phyloP scores from a whole-genome alignment of 805 yeast species.

The Debaryomyces hansenii region DNA sequence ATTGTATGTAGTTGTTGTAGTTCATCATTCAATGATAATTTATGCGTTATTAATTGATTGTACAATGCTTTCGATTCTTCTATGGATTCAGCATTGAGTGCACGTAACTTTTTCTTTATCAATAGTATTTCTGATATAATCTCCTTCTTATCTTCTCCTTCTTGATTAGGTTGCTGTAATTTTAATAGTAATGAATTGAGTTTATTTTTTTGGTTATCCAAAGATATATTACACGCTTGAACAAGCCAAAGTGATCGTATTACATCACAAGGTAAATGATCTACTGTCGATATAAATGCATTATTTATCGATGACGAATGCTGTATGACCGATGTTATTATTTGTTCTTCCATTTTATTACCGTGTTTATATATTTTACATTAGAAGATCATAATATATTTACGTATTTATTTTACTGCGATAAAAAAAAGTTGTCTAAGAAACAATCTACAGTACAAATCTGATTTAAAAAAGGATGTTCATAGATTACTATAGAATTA shows the following conservation, averaged over 20 bases:
- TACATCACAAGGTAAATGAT: conserved; percentile 45
- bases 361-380: background rate
- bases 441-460: too few species aligned
- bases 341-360: conserved; percentile 1
- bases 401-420: too few species aligned
- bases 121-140: conserved; percentile 6
- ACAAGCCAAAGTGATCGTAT: conserved; percentile 44
- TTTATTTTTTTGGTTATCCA: conserved; percentile 19
- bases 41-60: conserved; percentile 32
- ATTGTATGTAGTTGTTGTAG: conserved; percentile 22
- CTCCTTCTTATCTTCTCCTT: background rate
- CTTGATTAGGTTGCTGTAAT: conserved; percentile 6
- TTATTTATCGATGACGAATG: conserved; percentile 31
- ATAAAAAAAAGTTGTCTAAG: too few species aligned
- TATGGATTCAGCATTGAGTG: conserved; percentile 19
- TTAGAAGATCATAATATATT: too few species aligned
- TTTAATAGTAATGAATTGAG: conserved; percentile 16
- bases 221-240: conserved; percentile 34
- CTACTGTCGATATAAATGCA: conserved; percentile 42
- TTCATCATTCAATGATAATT: conserved; percentile 21
- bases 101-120: conserved; percentile 9
- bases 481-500: background rate
- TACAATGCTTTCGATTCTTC: conserved; percentile 27
- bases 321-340: conserved; percentile 15
- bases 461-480: background rate